A percentile compares a stretch with the other conserved stretches of the same genome.
Evolutionary conservation across 805 yeast species (phyloP).

Genomic region (Sugiyamaella chiloensis): DNA sequence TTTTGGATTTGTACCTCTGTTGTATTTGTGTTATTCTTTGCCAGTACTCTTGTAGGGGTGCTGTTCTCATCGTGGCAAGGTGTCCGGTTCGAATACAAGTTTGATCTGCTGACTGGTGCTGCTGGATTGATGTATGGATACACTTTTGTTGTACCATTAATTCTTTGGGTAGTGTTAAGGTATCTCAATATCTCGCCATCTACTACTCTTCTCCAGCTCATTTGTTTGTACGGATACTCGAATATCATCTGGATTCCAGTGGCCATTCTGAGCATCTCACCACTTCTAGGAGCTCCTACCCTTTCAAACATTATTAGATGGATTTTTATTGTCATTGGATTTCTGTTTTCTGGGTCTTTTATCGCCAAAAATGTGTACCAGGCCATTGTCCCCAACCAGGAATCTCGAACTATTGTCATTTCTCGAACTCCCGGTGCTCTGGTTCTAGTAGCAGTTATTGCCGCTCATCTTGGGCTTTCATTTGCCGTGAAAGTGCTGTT

Average conservation of each 20-base stretch:
- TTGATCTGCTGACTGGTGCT: slow-evolving; percentile 62
- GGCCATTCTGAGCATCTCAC: slow-evolving; percentile 55
- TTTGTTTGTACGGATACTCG: slow-evolving; percentile 83
- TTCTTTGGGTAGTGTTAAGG: slow-evolving; percentile 49
- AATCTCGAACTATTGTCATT: slow-evolving; percentile 28
- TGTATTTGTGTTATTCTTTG: slow-evolving; percentile 68
- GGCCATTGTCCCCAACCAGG: slow-evolving; percentile 33
- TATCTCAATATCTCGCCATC: slow-evolving; percentile 53
- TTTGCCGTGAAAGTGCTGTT: slow-evolving; percentile 63
- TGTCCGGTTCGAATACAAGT: slow-evolving; percentile 53
- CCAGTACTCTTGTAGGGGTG: slow-evolving; percentile 65
- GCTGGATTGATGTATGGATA: slow-evolving; percentile 74
- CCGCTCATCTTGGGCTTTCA: slow-evolving; percentile 55
- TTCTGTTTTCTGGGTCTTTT: slow-evolving; percentile 57
- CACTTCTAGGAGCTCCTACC: slow-evolving; percentile 44
- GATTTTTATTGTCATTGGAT: slow-evolving; percentile 59
- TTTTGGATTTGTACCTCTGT: slow-evolving; percentile 88
- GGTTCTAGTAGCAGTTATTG: slow-evolving; percentile 41
- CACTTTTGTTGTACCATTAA: slow-evolving; percentile 60
- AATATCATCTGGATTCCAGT: slow-evolving; percentile 85
- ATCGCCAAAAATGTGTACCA: slow-evolving; percentile 43
- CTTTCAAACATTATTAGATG: slow-evolving; percentile 52
- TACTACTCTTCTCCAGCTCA: slow-evolving; percentile 47
- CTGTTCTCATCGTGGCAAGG: slow-evolving; percentile 48
- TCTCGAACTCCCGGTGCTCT: slow-evolving; percentile 39